These are phyloP conservation scores for Aspergillus cavernicola DNA, from an alignment of 495 filamentous ascomycete genomes.

Conservation along the genomic window DNA sequence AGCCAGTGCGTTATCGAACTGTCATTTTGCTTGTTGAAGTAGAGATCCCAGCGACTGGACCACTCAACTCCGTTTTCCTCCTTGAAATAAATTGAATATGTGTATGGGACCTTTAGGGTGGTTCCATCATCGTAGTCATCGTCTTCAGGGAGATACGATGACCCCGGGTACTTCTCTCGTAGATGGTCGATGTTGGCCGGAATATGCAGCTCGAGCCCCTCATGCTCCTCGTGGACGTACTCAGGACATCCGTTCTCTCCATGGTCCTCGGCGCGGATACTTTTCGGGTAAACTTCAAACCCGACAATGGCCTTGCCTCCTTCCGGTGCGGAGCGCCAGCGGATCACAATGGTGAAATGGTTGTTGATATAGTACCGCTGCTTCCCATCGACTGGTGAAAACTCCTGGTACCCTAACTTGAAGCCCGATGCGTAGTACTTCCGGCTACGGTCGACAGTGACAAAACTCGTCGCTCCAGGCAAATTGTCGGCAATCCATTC, in stretches of 20 bases:
- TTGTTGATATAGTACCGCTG: constrained; percentile 83
- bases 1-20: constrained; percentile 86
- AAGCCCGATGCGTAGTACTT: constrained; percentile 97
- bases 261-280: constrained; percentile 61
- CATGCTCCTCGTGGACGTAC: constrained; percentile 57
- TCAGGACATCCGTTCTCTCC: constrained; percentile 62
- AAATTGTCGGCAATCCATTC: constrained; percentile 98
- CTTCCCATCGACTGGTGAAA: constrained; percentile 54
- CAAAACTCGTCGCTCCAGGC: constrained; percentile 88
- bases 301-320: constrained; percentile 83
- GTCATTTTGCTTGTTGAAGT: constrained; percentile 88
- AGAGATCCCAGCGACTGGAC: constrained; percentile 86
- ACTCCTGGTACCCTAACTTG: constrained; percentile 80
- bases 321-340: constrained; percentile 71
- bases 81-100: constrained; percentile 89
- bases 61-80: constrained; percentile 82
- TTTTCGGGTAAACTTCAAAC: constrained; percentile 92
- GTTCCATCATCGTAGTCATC: constrained; percentile 64
- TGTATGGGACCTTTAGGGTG: constrained; percentile 77
- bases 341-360: constrained; percentile 83
- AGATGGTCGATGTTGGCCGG: constrained; percentile 56
- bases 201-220: constrained; percentile 66
- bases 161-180: constrained; percentile 54
- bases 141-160: constrained; percentile 53
- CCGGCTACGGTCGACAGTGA: constrained; percentile 79